Evolutionary conservation across 2,329 filamentous ascomycete genomes (phyloP).

Genomic region (Fusarium equiseti): DNA sequence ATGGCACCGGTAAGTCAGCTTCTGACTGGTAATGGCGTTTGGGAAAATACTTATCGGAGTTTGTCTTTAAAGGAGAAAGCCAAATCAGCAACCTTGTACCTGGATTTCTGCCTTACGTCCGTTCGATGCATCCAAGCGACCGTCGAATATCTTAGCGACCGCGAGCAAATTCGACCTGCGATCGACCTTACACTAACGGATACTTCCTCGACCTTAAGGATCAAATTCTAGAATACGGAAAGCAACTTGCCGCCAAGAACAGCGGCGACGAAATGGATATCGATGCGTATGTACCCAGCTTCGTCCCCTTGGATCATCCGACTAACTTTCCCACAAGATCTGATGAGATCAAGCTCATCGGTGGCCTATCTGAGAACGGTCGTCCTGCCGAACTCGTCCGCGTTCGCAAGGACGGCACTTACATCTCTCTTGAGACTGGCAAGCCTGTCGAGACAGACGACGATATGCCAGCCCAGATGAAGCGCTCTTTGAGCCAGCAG

Average conservation of each 20-base stretch:
- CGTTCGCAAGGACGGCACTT: slow-evolving; percentile 82
- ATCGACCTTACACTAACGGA: slow-evolving; percentile 92
- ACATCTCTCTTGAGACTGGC: slow-evolving; percentile 81
- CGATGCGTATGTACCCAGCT: slow-evolving; percentile 64
- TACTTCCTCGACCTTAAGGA: slow-evolving; percentile 98
- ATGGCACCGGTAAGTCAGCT: slow-evolving; percentile 90
- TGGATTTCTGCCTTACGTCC: slow-evolving; percentile 90
- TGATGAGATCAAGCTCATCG: slow-evolving; percentile 83
- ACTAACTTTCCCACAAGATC: slow-evolving; percentile 52
- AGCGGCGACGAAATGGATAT: slow-evolving; percentile 69
- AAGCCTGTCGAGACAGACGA: slow-evolving; percentile 70
- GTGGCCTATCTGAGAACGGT: slow-evolving; percentile 84
- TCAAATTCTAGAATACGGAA: slow-evolving; percentile 90
- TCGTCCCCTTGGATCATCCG: slow-evolving; percentile 46
- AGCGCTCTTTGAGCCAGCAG: slow-evolving; percentile 76
- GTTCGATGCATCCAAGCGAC: slow-evolving; percentile 92
- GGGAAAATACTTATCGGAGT: slow-evolving; percentile 76
- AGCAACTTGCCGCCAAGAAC: slow-evolving; percentile 81
- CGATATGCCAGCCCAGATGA: slow-evolving; percentile 66
- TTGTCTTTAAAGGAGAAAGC: slow-evolving; percentile 82
- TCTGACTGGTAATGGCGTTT: slow-evolving; percentile 66
- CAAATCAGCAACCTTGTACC: slow-evolving; percentile 77
- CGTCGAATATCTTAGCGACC: slow-evolving; percentile 85
- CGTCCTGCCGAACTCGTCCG: slow-evolving; percentile 87
- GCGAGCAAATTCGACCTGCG: slow-evolving; percentile 86